These are phyloP conservation scores for Ogataea dorogensis DNA, from an alignment of 805 yeast species.

Conservation along the genomic window DNA sequence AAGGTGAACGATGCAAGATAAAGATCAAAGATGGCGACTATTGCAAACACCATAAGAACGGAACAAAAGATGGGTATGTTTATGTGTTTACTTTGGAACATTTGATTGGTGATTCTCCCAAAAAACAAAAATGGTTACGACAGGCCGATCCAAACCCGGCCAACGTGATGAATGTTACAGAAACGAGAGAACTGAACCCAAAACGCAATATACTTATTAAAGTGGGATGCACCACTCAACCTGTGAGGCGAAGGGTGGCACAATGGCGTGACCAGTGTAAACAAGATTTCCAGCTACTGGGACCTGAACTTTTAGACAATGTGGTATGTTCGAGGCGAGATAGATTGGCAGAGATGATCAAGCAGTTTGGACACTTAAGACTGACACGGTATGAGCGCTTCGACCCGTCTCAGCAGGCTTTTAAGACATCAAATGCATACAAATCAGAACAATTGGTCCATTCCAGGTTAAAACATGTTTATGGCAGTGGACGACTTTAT, in stretches of 20 bases:
- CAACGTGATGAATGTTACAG: constrained; percentile 18
- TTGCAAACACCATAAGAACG: constrained; percentile 41
- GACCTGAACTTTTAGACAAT: constrained; percentile 31
- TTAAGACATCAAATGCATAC: constrained; percentile 31
- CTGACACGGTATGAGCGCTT: constrained; percentile 20
- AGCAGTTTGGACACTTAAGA: constrained; percentile 11
- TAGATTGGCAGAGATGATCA: constrained; percentile 14
- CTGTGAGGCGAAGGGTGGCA: constrained; percentile 39
- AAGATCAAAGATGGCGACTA: constrained; percentile 18
- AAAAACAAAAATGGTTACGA: constrained; percentile 38
- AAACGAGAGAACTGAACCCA: constrained; percentile 38
- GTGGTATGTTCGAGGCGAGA: constrained; percentile 21
- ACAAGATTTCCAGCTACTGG: constrained; percentile 41
- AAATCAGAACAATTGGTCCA: constrained; percentile 45
- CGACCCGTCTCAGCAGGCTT: constrained; percentile 36
- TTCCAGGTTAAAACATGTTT: constrained; percentile 33
- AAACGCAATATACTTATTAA: constrained; percentile 43
- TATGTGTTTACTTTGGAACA: constrained; percentile 49
- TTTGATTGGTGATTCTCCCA: constrained; percentile 32
- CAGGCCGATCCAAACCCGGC: constrained; percentile 31
- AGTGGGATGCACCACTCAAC: constrained; percentile 53
- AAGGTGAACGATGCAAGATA: constrained; percentile 41
- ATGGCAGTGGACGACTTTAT: constrained; percentile 47
- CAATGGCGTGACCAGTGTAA: constrained; percentile 56
- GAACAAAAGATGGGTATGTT: constrained; percentile 39